Conservation (phyloP, 164 flowering plant species). For the Malania oleifera region DNA sequence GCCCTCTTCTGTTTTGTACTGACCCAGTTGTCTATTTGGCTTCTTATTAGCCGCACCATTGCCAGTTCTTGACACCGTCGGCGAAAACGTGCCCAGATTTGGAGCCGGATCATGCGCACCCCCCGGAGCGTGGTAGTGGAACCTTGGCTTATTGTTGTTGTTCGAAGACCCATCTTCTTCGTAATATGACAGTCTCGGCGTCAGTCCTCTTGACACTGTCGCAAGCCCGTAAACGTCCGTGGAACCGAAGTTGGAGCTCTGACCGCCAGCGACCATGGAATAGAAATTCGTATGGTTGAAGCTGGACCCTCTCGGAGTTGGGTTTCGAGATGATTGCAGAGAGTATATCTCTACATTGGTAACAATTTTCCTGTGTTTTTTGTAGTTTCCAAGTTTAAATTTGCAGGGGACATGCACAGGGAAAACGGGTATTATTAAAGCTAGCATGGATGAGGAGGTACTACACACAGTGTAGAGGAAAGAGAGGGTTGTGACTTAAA, state of each 20-base stretch:
- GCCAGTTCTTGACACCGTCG: slow-evolving; percentile 31
- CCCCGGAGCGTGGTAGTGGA: slow-evolving; percentile 21
- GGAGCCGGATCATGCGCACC: slow-evolving; percentile 66
- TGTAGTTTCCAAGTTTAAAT: no score
- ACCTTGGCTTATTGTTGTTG: slow-evolving; percentile 27
- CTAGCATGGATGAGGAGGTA: no score
- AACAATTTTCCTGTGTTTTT: no score
- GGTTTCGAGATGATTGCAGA: slow-evolving; percentile 69
- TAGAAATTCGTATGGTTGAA: slow-evolving; percentile 84
- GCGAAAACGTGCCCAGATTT: slow-evolving; percentile 80
- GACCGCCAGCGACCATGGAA: slow-evolving; percentile 61
- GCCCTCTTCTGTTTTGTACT: slow-evolving; percentile 40
- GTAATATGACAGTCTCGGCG: slow-evolving; percentile 72
- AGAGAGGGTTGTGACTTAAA: no score
- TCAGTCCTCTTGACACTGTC: slow-evolving; percentile 60
- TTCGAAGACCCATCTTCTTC: slow-evolving; percentile 46
- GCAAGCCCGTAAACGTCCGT: slow-evolving; percentile 45
- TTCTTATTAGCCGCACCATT: slow-evolving; percentile 21
- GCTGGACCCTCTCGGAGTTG: slow-evolving; percentile 81
- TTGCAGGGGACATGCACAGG: no score
- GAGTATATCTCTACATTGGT: slow-evolving; percentile 88
- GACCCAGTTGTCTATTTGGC: slow-evolving; percentile 35
- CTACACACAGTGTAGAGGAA: no score
- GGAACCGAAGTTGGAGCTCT: slow-evolving; percentile 62
- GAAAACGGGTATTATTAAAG: no score